Base-by-base conservation (phyloP, 129 eudicot genomes). In the Chrysanthemum seticuspe region DNA sequence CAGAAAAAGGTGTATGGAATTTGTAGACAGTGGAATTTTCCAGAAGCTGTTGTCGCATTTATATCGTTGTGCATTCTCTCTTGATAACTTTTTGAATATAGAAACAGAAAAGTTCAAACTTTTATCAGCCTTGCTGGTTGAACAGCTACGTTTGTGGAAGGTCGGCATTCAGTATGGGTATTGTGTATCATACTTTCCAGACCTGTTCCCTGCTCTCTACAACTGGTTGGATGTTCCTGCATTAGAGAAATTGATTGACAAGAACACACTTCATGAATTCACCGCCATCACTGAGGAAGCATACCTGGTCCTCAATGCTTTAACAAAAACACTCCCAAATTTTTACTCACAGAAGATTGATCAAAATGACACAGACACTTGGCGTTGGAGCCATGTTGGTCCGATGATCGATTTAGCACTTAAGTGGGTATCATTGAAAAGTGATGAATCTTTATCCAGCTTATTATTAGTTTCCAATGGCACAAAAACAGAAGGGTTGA, bases 101-200 rank as follows among this genome's bases (percentile, higher is more conserved):
- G 89, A 85, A 59, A 81, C 55, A 36, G 93, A 90, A 56, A 78
- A 85, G 15, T 86, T 96, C 72, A 94, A 72, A 76, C 85, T 83
- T 61, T 73, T 86, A 53, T 90, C 99, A 47, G 72, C 87, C 4
- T 78, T 94, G 76, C 68, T 88, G 81, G 85, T 88, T 67, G 94
- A 94, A 78, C 99, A 90, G 73, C 78, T 94, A 59, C 87, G 97
- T 29, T 78, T 90, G 12, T 90, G 92, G 96, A 94, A 84, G 89
- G 96, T 88, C 62, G 88, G 95, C 82, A 64, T 90, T 67, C 77
- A 67, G 31, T 80, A 86, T 18, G 99, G 97, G 29, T 81, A 77
- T 69, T 79, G 88, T 53, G 69, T 80, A 53, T 86, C 97, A 70
- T 67, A 77, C 69, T 86, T 94, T 68, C 13, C 89, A n/a, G 93